phyloP scores from a whole-genome alignment of 352 stramenopile species.

The Globisporangium abappressorium region DNA sequence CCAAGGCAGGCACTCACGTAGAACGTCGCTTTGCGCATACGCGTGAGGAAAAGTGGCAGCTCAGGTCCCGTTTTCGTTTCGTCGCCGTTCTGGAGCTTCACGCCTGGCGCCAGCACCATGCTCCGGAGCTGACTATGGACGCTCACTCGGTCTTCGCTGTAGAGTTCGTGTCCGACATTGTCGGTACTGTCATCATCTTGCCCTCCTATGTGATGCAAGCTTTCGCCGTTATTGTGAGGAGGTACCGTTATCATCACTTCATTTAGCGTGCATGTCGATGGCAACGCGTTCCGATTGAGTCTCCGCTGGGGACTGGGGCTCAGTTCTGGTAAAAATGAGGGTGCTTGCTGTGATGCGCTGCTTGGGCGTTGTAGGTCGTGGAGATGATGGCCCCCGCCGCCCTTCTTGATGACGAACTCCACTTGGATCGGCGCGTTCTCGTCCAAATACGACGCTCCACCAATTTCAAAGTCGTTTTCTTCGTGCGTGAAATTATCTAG shows the following conservation, averaged over 20 bases:
- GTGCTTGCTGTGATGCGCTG: neutral
- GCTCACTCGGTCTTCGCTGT: neutral
- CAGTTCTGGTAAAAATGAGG: slow-evolving; percentile 8
- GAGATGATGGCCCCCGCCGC: neutral
- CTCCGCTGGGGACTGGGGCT: slow-evolving; percentile 1
- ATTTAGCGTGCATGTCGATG: too few species aligned
- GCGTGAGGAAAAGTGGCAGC: slow-evolving; percentile 23
- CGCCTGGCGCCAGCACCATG: slow-evolving; percentile 27
- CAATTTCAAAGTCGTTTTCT: neutral
- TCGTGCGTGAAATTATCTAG: neutral
- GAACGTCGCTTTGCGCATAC: slow-evolving; percentile 36
- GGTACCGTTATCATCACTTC: neutral
- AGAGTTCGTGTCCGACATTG: neutral
- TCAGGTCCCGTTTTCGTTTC: slow-evolving; percentile 25
- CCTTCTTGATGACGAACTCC: slow-evolving; percentile 16
- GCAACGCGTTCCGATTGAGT: neutral
- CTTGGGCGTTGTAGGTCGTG: neutral
- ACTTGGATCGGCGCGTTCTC: slow-evolving; percentile 16
- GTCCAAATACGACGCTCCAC: neutral
- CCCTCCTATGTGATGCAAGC: neutral
- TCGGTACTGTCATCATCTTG: neutral
- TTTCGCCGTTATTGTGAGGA: neutral
- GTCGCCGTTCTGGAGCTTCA: slow-evolving; percentile 24
- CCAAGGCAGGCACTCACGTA: slow-evolving; percentile 14
- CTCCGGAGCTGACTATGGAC: slow-evolving; percentile 9